phyloP scores from a whole-genome alignment of 108 stramenopile species.

The Cylindrotheca closterium region DNA sequence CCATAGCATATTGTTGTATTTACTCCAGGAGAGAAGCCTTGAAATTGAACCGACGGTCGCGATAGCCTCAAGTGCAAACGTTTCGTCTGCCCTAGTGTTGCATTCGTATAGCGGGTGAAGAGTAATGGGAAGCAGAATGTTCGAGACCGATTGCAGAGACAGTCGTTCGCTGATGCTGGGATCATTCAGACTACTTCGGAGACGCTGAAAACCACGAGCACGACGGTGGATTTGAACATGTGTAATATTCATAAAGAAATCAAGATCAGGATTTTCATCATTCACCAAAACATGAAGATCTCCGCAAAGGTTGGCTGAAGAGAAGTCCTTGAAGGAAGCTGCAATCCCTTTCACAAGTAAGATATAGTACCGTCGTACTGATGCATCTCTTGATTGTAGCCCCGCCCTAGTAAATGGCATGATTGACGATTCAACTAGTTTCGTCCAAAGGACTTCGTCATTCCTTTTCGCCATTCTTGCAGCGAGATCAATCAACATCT shows the following conservation, averaged over 20 bases:
- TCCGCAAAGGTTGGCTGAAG: conserved; percentile 68
- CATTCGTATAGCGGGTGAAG: conserved; percentile 85
- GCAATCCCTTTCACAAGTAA: conserved; percentile 67
- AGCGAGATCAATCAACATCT: conserved; percentile 51
- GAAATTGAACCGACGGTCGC: conserved; percentile 78
- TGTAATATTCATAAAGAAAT: conserved; percentile 92
- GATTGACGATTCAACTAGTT: conserved; percentile 63
- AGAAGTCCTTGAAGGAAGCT: conserved; percentile 23
- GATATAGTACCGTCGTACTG: conserved; percentile 58
- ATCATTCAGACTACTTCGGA: conserved; percentile 57
- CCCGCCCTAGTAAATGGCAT: conserved; percentile 63
- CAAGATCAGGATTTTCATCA: conserved; percentile 86
- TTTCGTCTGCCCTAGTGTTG: conserved; percentile 71
- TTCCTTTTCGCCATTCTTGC: conserved; percentile 15
- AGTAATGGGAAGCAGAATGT: conserved; percentile 85
- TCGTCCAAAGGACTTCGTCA: conserved; percentile 44
- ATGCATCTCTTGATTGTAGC: conserved; percentile 37
- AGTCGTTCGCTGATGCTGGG: neutral
- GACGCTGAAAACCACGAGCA: conserved; percentile 70
- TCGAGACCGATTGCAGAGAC: conserved; percentile 52
- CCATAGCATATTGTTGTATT: conserved; percentile 71
- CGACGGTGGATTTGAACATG: conserved; percentile 97
- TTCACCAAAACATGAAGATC: conserved; percentile 63
- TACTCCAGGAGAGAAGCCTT: conserved; percentile 79
- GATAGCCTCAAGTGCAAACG: conserved; percentile 71